Evolutionary conservation across 1,284 basidiomycete genomes (phyloP), one percentile per base, ranked within the genome.

Genomic region (Nidula niveotomentosa): DNA sequence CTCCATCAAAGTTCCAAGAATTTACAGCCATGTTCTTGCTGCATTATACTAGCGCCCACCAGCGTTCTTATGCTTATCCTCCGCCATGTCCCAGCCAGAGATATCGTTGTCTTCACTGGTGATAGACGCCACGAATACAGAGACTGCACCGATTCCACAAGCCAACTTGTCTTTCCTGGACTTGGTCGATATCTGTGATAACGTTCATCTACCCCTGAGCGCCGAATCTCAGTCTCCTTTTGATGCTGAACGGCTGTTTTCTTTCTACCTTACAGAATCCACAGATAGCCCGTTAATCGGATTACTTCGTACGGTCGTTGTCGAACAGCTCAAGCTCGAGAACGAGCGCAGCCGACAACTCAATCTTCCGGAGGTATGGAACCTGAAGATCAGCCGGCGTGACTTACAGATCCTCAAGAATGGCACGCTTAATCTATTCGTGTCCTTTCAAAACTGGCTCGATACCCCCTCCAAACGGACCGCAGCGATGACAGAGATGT

Each of bases 121-220:
- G 18, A 41, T 41, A 41, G 39, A 41, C 13, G 15, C 48, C 39
- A 10, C 39, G 13, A 17, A 41, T 17, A 6, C 39, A 13, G 39
- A 41, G 15, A 8, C 39, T 3, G 39, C 51, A 35, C 39, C 43
- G 41, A 10, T 39, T 46, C 41, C 36, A 35, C 10, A 30, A 30
- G 30, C 47, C 36, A 56, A 59, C 44, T 60, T 76, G 30, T 72
- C 74, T 8, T 83, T 86, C 58, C 77, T 91, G 37, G 76, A 85
- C 23, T 63, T 91, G 56, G 70, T 91, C 49, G 72, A 80, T 47
- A 69, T 72, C 13, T 88, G 85, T 67, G 83, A 91, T 69, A 91
- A 90, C 66, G 85, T 85, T 53, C 78, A 66, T 53, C 63, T 78
- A 41, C 66, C 70, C 30, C 62, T 56, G 7, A 49, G 60, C 23